Evolutionary conservation across 495 filamentous ascomycete genomes (phyloP).

Genomic region (Bryoglossum gracile): DNA sequence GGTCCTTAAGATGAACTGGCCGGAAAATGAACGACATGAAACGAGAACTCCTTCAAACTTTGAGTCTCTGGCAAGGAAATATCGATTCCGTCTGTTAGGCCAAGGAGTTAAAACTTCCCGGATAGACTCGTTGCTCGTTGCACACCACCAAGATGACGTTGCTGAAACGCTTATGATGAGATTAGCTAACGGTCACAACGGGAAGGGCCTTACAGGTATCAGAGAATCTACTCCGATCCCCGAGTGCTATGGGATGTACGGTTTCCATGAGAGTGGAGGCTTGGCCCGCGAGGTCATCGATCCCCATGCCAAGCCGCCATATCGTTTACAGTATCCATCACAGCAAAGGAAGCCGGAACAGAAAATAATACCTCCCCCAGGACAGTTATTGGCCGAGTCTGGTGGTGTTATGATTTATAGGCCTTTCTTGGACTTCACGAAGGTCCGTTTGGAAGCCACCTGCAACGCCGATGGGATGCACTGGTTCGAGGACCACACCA

Average conservation of each 20-base stretch:
- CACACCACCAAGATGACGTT: constrained; percentile 80
- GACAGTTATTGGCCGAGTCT: constrained; percentile 35
- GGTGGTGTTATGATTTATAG: constrained; percentile 67
- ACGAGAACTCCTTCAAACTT: no score
- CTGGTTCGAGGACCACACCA: constrained; percentile 86
- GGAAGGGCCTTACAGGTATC: constrained; percentile 67
- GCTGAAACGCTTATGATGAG: constrained; percentile 83
- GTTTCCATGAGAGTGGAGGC: constrained; percentile 56
- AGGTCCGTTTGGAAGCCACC: constrained; percentile 63
- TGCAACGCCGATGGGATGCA: constrained; percentile 55
- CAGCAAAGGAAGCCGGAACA: no score
- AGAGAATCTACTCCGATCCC: constrained; percentile 58
- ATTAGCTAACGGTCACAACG: constrained; percentile 51
- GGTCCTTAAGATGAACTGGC: constrained; percentile 49
- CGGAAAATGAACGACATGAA: constrained; percentile 37
- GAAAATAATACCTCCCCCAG: no score
- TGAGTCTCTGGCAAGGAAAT: constrained; percentile 68
- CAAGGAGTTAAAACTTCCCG: constrained; percentile 41
- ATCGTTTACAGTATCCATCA: no score
- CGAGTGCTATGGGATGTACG: constrained; percentile 70
- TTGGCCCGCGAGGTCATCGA: background rate
- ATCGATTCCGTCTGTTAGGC: constrained; percentile 67
- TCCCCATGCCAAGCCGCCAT: background rate
- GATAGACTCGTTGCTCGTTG: constrained; percentile 56
- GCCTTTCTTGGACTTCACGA: constrained; percentile 68